Percentiles rank a stretch among this genome's conserved stretches.
phyloP scores from a whole-genome alignment of 1,284 basidiomycete genomes.

The Laetiporus sulphureus region DNA sequence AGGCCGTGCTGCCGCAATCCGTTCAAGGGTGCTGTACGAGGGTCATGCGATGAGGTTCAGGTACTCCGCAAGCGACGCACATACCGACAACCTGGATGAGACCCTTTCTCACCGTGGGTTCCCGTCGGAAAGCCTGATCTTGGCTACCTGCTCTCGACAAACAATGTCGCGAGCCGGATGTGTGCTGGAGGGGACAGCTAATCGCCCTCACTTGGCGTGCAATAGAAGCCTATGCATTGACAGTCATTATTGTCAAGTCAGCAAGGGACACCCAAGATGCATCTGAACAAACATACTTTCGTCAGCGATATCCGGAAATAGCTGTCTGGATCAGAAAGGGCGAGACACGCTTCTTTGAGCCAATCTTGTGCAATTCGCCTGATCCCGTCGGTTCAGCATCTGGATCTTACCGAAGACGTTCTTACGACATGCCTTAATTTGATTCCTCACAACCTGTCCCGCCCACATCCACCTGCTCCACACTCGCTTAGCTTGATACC shows the following conservation, averaged over 20 bases:
- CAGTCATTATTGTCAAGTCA: conserved; percentile 2
- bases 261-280: conserved; percentile 38
- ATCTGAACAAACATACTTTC: conserved; percentile 83
- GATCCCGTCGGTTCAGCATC: too few relatives aligned
- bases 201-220: conserved; percentile 83
- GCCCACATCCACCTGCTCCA: too few relatives aligned
- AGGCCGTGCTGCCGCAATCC: conserved; percentile 55
- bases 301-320: conserved; percentile 85
- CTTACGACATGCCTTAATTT: too few relatives aligned
- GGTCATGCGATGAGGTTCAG: conserved; percentile 1
- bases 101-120: conserved; percentile 82
- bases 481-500: too few relatives aligned
- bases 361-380: too few relatives aligned
- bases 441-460: too few relatives aligned
- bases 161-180: conserved; percentile 69
- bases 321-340: too few relatives aligned
- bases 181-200: conserved; percentile 65
- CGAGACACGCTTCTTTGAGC: too few relatives aligned
- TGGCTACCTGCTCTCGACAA: conserved; percentile 81
- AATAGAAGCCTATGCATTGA: conserved; percentile 66
- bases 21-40: conserved; percentile 45
- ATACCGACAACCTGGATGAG: conserved; percentile 66
- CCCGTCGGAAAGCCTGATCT: conserved; percentile 88
- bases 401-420: too few relatives aligned
- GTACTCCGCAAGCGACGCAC: conserved; percentile 16